These are phyloP conservation scores for Passiflora organensis DNA, from an alignment of 345 rosid genomes.

Conservation along the genomic window DNA sequence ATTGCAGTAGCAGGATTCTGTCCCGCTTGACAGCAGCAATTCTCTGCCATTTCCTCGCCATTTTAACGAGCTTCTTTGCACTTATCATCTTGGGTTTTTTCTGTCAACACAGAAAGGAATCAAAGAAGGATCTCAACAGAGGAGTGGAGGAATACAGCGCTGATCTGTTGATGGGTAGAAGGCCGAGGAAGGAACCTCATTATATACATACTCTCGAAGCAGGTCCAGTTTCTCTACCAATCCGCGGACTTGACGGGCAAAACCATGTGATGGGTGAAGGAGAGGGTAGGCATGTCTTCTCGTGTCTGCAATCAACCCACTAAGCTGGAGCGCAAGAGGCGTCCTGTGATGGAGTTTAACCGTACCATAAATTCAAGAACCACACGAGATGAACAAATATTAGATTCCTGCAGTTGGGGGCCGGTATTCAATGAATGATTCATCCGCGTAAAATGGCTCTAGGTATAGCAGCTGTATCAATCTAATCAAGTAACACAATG, in stretches of 20 bases:
- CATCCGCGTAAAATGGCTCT: no score
- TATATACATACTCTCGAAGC: not conserved
- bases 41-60: conserved; percentile 12
- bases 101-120: not conserved
- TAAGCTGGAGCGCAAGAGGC: not conserved
- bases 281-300: not conserved
- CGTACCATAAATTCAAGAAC: no score
- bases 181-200: not conserved
- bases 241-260: not conserved
- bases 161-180: not conserved
- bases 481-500: no score
- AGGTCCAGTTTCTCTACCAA: not conserved
- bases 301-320: not conserved
- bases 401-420: no score
- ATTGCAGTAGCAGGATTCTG: conserved; percentile 1
- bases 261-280: not conserved
- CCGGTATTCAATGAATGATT: no score
- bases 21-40: conserved; percentile 3
- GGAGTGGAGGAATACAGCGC: not conserved
- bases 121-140: no score
- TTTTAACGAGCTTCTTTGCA: conserved; percentile 6
- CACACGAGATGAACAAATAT: no score
- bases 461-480: no score
- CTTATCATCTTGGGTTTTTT: conserved; percentile 3
- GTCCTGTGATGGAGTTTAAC: no score